Evolutionary conservation across 179 eudicot species (phyloP), one percentile per base, ranked within the genome.

Genomic region (Heliamphora pulchella): DNA sequence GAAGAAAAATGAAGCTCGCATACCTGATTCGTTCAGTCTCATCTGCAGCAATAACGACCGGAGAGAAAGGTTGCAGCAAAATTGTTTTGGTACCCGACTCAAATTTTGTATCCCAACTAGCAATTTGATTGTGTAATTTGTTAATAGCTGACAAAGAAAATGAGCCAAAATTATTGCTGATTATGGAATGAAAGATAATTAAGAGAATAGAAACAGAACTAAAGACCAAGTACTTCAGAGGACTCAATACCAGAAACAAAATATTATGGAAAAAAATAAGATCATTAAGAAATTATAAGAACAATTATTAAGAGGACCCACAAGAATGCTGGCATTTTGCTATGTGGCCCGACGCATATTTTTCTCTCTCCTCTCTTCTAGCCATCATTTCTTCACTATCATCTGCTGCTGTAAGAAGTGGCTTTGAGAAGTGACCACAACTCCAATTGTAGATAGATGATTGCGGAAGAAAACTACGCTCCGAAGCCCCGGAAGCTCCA

Each of bases 361-460:
- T 96, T 84, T 96, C 99, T 78, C 89, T 91, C 73, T 90, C 91
- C 79, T 94, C 98, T 82, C 97, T 86, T 85, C 89, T 91, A 53
- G 87, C 87, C 67, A 84, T 78, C 72, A 91, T 50, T 83, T 91
- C 98, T 83, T 92, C 98, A 84, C 87, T 85, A 67, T 91, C 99
- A 82, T 96, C 98, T 65, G 91, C 66, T 71, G 92, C 88, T 53
- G 93, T 90, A 65, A 94, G 97, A 77, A 96, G 93, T 57, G 97
- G 98, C 88, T 94, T 93, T 71, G 99, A 94, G 70, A 96, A 96
- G 88, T 92, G 94, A 81, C 96, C 97, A 78, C 97, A 94, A 73
- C 99, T 92, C 99, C 99, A 96, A 76, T 89, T 91, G 85, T 96
- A 96, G 82, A 96, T 92, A 57, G 94, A 90, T 46, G 98, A 91